Evolutionary conservation across 2,329 filamentous ascomycete genomes (phyloP).

Genomic region (Fusarium agapanthi): DNA sequence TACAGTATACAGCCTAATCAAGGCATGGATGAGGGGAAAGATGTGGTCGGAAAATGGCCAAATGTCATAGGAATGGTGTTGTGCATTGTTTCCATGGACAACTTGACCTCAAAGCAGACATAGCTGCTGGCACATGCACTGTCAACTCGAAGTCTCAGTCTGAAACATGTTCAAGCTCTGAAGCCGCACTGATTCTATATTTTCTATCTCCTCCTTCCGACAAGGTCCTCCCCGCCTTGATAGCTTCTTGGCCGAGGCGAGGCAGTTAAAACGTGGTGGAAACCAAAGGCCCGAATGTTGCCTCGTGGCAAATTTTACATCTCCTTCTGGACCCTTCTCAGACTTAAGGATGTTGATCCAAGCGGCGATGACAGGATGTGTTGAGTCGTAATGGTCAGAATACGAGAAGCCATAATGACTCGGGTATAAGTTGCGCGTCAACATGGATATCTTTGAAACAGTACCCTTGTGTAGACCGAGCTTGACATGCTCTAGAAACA

Average conservation of each 20-base stretch:
- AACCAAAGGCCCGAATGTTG: constrained; percentile 19
- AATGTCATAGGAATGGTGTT: not conserved
- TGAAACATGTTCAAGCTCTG: constrained; percentile 4
- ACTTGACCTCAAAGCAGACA: not conserved
- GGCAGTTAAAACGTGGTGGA: constrained; percentile 13
- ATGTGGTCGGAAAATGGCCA: not conserved
- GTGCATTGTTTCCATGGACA: not conserved
- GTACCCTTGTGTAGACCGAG: not conserved
- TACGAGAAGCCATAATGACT: constrained; percentile 3
- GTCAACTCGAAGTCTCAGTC: not conserved
- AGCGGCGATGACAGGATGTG: not conserved
- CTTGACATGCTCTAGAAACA: not conserved
- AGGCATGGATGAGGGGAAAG: not conserved
- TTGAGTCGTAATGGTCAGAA: not conserved
- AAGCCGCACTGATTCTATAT: constrained; percentile 11
- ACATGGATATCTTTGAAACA: constrained; percentile 4
- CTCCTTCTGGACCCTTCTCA: not conserved
- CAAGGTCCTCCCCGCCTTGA: constrained; percentile 18
- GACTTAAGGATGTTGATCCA: not conserved
- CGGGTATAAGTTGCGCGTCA: not conserved
- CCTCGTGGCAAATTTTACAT: not conserved
- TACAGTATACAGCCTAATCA: not conserved
- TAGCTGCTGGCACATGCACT: not conserved
- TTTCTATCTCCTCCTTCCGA: constrained; percentile 1
- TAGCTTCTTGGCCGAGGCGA: constrained; percentile 1